phyloP scores from a whole-genome alignment of 116 monocot species.

The Zostera marina region DNA sequence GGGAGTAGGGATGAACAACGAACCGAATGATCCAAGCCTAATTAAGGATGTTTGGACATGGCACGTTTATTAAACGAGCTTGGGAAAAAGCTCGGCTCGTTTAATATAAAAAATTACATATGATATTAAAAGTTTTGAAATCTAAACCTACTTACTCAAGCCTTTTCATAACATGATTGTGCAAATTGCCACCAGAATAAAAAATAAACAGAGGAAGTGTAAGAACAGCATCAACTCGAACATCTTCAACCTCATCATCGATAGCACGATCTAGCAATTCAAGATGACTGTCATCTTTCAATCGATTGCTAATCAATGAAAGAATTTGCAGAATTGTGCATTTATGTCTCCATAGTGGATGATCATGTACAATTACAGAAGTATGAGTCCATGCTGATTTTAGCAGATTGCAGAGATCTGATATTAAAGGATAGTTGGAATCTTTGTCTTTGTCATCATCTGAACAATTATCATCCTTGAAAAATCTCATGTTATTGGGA shows the following conservation, averaged over 20 bases:
- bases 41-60: no score
- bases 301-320: slow-evolving; percentile 23
- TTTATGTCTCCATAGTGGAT: slow-evolving; percentile 32
- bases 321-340: slow-evolving; percentile 46
- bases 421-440: slow-evolving; percentile 8
- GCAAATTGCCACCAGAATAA: slow-evolving; percentile 37
- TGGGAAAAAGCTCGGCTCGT: no score
- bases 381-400: slow-evolving; percentile 39
- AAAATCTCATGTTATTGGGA: slow-evolving; percentile 17
- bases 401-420: slow-evolving; percentile 38
- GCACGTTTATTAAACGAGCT: no score
- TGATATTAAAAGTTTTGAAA: not conserved
- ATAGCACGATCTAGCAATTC: slow-evolving; percentile 63
- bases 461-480: slow-evolving; percentile 23
- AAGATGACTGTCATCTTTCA: slow-evolving; percentile 24
- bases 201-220: slow-evolving; percentile 64
- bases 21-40: no score
- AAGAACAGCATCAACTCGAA: slow-evolving; percentile 44
- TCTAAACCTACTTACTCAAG: slow-evolving; percentile 44
- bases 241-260: slow-evolving; percentile 56
- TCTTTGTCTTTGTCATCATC: slow-evolving; percentile 11
- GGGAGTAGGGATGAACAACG: no score
- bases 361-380: slow-evolving; percentile 8
- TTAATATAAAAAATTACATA: no score
- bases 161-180: slow-evolving; percentile 21